phyloP scores from a whole-genome alignment of 108 stramenopile genomes.

The Stephanodiscus minutulus region DNA sequence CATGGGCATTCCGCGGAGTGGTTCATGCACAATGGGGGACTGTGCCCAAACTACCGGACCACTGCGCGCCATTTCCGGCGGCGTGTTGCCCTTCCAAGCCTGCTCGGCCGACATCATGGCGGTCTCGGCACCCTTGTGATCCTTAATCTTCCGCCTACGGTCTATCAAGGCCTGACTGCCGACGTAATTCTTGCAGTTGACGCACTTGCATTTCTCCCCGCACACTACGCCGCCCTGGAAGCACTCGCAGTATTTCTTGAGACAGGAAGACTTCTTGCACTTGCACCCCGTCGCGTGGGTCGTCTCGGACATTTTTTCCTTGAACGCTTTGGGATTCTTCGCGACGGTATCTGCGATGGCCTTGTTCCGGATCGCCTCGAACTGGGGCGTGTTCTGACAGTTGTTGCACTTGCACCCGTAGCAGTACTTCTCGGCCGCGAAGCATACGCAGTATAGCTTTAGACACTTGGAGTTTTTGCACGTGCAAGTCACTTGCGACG shows the following conservation, averaged over 20 bases:
- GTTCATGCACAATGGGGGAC: constrained; percentile 22
- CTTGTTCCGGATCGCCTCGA: constrained; percentile 77
- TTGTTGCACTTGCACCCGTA: constrained; percentile 90
- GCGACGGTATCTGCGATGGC: constrained; percentile 86
- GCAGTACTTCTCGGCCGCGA: constrained; percentile 84
- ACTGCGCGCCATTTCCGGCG: constrained; percentile 17
- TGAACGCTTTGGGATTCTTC: constrained; percentile 88
- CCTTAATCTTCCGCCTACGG: constrained; percentile 83
- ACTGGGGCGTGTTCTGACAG: constrained; percentile 78
- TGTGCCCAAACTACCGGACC: constrained; percentile 20
- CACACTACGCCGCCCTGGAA: constrained; percentile 93
- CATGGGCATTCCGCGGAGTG: constrained; percentile 34
- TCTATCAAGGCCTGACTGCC: constrained; percentile 83
- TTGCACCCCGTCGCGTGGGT: constrained; percentile 91
- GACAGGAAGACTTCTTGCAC: constrained; percentile 92
- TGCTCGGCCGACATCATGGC: constrained; percentile 74
- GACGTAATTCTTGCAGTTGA: constrained; percentile 83
- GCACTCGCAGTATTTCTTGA: constrained; percentile 99
- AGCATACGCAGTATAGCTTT: constrained; percentile 97
- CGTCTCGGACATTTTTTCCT: constrained; percentile 56
- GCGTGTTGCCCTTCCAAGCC: constrained; percentile 60
- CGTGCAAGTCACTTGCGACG: constrained; percentile 58
- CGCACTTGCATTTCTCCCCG: constrained; percentile 93
- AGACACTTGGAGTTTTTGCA: constrained; percentile 93
- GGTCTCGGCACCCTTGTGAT: constrained; percentile 68